phyloP scores from a whole-genome alignment of 257 asterid genomes.

The Euphrasia confusa region DNA sequence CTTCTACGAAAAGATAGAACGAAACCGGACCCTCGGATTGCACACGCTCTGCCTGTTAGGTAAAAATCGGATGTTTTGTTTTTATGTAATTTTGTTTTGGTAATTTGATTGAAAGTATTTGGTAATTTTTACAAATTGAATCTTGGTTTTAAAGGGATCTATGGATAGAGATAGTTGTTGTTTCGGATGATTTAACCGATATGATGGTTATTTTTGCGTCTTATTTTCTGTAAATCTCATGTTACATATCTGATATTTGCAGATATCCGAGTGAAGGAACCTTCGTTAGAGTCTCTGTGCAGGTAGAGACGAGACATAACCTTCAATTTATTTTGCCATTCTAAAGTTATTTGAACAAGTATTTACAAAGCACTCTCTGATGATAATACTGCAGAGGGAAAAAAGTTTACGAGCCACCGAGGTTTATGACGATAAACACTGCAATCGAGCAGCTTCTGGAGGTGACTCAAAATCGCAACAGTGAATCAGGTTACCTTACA shows the following conservation, averaged over 20 bases:
- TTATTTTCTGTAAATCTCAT: conserved; percentile 8
- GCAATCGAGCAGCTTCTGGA: conserved; percentile 94
- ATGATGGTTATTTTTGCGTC: not conserved
- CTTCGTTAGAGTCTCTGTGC: conserved; percentile 78
- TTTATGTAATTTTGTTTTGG: not conserved
- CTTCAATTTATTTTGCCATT: conserved; percentile 1
- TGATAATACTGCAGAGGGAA: conserved; percentile 51
- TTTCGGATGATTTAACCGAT: not conserved
- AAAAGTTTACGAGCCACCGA: conserved; percentile 83
- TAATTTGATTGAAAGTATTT: too few relatives aligned
- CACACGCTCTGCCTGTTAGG: conserved; percentile 94
- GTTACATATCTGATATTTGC: conserved; percentile 25
- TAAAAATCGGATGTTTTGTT: conserved; percentile 24
- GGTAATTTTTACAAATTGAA: too few relatives aligned
- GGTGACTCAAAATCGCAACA: conserved; percentile 48
- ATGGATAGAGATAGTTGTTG: too few relatives aligned
- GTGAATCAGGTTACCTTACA: conserved; percentile 42
- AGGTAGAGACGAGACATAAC: conserved; percentile 35
- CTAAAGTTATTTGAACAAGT: not conserved
- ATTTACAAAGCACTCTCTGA: not conserved
- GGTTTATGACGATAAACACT: conserved; percentile 75
- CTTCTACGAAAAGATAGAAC: conserved; percentile 72
- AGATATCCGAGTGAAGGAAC: conserved; percentile 90
- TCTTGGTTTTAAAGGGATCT: too few relatives aligned
- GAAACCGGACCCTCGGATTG: conserved; percentile 58